These are phyloP conservation scores for Aquanectria penicillioides DNA, from an alignment of 2,329 filamentous ascomycete species.

Conservation along the genomic window DNA sequence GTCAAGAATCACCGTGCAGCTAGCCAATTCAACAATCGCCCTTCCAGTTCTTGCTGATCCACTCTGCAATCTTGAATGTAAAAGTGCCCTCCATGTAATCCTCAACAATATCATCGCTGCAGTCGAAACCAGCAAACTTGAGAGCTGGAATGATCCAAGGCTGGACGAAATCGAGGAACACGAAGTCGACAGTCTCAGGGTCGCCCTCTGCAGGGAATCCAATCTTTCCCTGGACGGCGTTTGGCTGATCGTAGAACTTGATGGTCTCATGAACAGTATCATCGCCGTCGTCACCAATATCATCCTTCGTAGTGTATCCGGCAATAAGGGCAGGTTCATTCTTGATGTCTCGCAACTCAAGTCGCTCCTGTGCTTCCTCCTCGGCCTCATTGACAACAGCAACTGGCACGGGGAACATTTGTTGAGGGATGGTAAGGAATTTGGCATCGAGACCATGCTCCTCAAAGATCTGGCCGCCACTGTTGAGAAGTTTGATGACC, in stretches of 20 bases:
- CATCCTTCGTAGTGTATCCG: constrained; percentile 92
- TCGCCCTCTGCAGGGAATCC: constrained; percentile 66
- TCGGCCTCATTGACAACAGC: constrained; percentile 22
- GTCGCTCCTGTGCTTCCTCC: constrained; percentile 37
- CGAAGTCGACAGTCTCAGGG: constrained; percentile 82
- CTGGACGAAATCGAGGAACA: constrained; percentile 93
- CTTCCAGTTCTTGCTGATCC: constrained; percentile 70
- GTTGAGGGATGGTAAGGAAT: constrained; percentile 62
- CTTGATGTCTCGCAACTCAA: constrained; percentile 45
- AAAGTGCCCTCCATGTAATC: constrained; percentile 64
- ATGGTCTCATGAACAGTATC: constrained; percentile 86
- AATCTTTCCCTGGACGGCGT: constrained; percentile 79
- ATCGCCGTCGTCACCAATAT: constrained; percentile 84
- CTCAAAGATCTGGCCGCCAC: constrained; percentile 59
- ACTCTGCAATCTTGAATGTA: constrained; percentile 64
- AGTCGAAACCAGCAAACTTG: constrained; percentile 66
- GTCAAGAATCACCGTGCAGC: neutral
- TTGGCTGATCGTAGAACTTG: constrained; percentile 80
- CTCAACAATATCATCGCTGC: constrained; percentile 57
- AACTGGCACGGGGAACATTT: constrained; percentile 41
- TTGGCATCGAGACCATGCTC: constrained; percentile 51
- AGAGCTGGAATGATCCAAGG: constrained; percentile 82
- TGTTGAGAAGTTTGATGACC: constrained; percentile 70
- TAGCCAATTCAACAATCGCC: constrained; percentile 52
- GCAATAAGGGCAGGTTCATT: constrained; percentile 58